Percentiles rank a stretch among this genome's conserved stretches.
phyloP scores from a whole-genome alignment of 148 eudicot genomes.

The Linanthus parryae region DNA sequence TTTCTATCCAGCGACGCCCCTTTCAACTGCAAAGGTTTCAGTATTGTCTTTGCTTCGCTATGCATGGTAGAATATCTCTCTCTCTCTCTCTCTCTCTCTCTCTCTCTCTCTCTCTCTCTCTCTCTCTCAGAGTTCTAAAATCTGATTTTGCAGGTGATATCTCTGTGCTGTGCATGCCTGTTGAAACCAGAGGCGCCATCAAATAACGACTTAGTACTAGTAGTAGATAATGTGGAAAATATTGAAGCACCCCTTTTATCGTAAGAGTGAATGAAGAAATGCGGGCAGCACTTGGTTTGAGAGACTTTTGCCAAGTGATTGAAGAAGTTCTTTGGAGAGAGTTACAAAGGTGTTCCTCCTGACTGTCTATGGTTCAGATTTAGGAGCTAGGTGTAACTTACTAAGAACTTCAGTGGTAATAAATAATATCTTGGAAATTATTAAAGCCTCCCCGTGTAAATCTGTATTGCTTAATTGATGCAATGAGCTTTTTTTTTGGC shows the following conservation, averaged over 20 bases:
- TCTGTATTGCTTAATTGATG: too few species aligned
- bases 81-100: slow-evolving; percentile 5
- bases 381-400: too few species aligned
- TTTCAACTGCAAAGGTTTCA: slow-evolving; percentile 85
- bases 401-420: too few species aligned
- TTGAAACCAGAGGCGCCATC: slow-evolving; percentile 38
- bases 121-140: neutral
- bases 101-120: neutral
- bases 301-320: too few species aligned
- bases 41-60: slow-evolving; percentile 62
- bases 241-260: slow-evolving; percentile 35
- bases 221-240: slow-evolving; percentile 19
- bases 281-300: too few species aligned
- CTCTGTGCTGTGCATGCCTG: slow-evolving; percentile 42
- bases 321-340: too few species aligned
- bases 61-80: slow-evolving; percentile 45
- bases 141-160: slow-evolving; percentile 40
- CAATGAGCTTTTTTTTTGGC: too few species aligned
- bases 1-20: slow-evolving; percentile 76
- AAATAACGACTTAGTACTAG: slow-evolving; percentile 13
- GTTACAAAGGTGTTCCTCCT: too few species aligned
- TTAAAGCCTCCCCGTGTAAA: too few species aligned
- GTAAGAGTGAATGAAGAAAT: slow-evolving; percentile 3
- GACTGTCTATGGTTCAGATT: too few species aligned
- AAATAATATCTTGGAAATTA: too few species aligned